Conservation (phyloP, 495 filamentous ascomycete genomes). For the Hyaloscypha finlandica region DNA sequence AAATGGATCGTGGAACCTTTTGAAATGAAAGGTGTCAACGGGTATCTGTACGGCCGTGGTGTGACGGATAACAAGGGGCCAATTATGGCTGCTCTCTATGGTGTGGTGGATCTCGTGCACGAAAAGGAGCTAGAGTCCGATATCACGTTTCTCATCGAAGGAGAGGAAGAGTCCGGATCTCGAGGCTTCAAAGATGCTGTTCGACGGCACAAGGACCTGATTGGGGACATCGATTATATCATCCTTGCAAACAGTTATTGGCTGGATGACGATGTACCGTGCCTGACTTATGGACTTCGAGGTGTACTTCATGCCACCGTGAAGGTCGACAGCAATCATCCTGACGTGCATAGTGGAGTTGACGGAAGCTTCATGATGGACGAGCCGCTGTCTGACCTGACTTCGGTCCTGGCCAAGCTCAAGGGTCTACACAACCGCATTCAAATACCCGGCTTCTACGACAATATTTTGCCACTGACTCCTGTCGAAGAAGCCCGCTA, state of each 20-base stretch:
- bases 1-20: constrained; percentile 91
- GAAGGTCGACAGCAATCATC: constrained; percentile 77
- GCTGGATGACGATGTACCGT: constrained; percentile 93
- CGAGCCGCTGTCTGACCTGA: constrained; percentile 88
- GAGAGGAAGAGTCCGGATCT: constrained; percentile 94
- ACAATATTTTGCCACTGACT: constrained; percentile 75
- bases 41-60: constrained; percentile 95
- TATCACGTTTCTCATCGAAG: constrained; percentile 91
- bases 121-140: constrained; percentile 79
- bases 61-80: constrained; percentile 97
- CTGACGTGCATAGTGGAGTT: constrained; percentile 93
- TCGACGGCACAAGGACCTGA: constrained; percentile 72
- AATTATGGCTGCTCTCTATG: constrained; percentile 88
- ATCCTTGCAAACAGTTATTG: constrained; percentile 96
- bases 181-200: constrained; percentile 84
- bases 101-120: constrained; percentile 81
- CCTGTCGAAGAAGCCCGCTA: constrained; percentile 79
- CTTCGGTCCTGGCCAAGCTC: constrained; percentile 75
- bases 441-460: constrained; percentile 76
- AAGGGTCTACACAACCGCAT: constrained; percentile 68
- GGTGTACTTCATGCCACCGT: constrained; percentile 95
- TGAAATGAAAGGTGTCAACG: constrained; percentile 78
- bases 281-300: constrained; percentile 89
- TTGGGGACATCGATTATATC: constrained; percentile 91
- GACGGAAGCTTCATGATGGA: constrained; percentile 87